Evolutionary conservation across 2,329 filamentous ascomycete genomes (phyloP).

Genomic region (Scedosporium apiospermum): DNA sequence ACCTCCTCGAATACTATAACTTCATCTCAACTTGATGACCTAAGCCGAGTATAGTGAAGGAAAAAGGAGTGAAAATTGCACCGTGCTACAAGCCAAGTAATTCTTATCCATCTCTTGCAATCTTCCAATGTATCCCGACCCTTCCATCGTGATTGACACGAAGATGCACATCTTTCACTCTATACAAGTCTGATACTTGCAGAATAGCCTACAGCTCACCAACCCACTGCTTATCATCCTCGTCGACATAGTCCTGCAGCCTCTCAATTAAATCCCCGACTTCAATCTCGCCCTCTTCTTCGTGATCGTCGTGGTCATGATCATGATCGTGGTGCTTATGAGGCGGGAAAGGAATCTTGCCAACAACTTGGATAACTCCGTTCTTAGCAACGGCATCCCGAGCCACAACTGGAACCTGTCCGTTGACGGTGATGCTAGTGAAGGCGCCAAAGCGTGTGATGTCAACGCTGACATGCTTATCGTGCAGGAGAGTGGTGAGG

Average conservation of each 20-base stretch:
- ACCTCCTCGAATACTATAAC: too few relatives aligned
- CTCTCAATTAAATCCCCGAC: neutral
- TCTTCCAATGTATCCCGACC: too few relatives aligned
- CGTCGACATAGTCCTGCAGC: slow-evolving; percentile 1
- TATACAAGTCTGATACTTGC: too few relatives aligned
- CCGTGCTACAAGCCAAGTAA: too few relatives aligned
- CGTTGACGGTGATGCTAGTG: slow-evolving; percentile 67
- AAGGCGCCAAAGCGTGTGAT: slow-evolving; percentile 59
- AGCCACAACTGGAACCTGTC: slow-evolving; percentile 53
- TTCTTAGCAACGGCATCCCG: slow-evolving; percentile 66
- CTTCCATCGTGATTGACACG: too few relatives aligned
- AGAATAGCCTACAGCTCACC: neutral
- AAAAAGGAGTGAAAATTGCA: too few relatives aligned
- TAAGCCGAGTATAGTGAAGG: too few relatives aligned
- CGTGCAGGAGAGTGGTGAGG: slow-evolving; percentile 61
- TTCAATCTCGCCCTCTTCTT: neutral
- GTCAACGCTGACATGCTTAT: slow-evolving; percentile 60
- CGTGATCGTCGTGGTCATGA: neutral
- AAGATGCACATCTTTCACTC: too few relatives aligned
- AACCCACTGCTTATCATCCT: slow-evolving; percentile 2
- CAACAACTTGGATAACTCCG: slow-evolving; percentile 73
- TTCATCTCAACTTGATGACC: too few relatives aligned
- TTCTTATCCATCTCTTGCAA: too few relatives aligned
- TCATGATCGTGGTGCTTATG: slow-evolving; percentile 30
- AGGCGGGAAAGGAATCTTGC: slow-evolving; percentile 67